phyloP scores from a whole-genome alignment of 1,284 basidiomycete genomes.

The Melampsora abietis-canadensis region DNA sequence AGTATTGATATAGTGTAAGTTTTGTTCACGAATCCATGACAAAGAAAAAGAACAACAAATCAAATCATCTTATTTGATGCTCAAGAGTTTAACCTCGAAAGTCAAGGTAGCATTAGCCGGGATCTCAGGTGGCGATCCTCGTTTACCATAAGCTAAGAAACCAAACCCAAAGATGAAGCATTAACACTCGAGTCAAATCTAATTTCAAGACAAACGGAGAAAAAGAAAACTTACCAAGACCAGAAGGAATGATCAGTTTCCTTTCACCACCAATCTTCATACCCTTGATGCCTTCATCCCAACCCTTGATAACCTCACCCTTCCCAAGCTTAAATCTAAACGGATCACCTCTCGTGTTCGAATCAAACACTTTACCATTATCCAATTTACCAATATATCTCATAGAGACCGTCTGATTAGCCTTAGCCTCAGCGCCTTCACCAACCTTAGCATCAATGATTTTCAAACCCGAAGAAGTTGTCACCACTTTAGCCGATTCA shows the following conservation, averaged over 20 bases:
- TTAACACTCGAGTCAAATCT: not conserved
- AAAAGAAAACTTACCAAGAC: constrained; percentile 17
- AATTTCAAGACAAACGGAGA: not conserved
- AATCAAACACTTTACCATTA: constrained; percentile 38
- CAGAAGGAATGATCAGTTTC: constrained; percentile 29
- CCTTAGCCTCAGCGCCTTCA: constrained; percentile 29
- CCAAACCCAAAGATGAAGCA: not conserved
- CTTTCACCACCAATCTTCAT: constrained; percentile 40
- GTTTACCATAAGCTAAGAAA: constrained; percentile 38
- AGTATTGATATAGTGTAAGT: no score
- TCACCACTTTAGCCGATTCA: not conserved
- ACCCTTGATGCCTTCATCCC: constrained; percentile 42
- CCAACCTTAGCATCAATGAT: constrained; percentile 29
- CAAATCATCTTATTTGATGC: constrained; percentile 12
- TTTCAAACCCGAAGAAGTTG: constrained; percentile 31
- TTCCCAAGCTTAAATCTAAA: constrained; percentile 35
- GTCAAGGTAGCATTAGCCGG: constrained; percentile 34
- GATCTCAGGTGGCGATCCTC: constrained; percentile 39
- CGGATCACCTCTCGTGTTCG: constrained; percentile 28
- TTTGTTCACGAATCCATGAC: no score
- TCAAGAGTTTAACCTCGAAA: constrained; percentile 41
- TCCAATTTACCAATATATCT: constrained; percentile 41
- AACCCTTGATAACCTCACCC: constrained; percentile 42
- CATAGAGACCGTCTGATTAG: constrained; percentile 29
- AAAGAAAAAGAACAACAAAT: no score